Evolutionary conservation across 495 filamentous ascomycete species (phyloP).

Genomic region (Xylaria cubensis): DNA sequence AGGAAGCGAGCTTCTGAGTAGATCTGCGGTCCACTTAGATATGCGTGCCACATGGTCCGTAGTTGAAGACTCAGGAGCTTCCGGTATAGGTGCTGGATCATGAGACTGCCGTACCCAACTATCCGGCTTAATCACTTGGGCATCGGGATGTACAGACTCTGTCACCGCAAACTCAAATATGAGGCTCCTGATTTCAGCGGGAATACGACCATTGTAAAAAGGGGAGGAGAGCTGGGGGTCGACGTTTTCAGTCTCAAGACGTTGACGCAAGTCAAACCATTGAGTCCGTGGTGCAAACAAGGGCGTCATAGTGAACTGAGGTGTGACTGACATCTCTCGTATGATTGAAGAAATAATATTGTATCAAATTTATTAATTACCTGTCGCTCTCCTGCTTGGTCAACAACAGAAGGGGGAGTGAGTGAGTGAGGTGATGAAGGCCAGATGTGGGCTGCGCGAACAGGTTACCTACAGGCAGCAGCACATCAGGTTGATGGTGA

Average conservation of each 20-base stretch:
- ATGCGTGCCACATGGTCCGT: background rate
- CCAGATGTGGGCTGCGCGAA: background rate
- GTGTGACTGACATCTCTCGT: background rate
- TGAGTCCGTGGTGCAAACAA: background rate
- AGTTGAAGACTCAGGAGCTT: background rate
- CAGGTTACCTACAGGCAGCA: background rate
- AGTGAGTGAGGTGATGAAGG: background rate
- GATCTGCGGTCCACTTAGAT: background rate
- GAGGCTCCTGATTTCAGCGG: constrained; percentile 31
- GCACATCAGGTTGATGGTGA: background rate
- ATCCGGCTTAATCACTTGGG: background rate
- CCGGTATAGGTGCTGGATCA: constrained; percentile 6
- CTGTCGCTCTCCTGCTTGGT: background rate
- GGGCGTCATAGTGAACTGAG: background rate
- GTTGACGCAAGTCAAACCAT: constrained; percentile 14
- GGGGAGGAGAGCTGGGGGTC: constrained; percentile 21
- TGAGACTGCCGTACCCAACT: constrained; percentile 1
- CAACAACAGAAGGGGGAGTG: background rate
- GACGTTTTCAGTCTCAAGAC: constrained; percentile 17
- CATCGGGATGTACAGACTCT: constrained; percentile 19
- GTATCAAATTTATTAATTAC: background rate
- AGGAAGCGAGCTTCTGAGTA: background rate
- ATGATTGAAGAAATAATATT: background rate
- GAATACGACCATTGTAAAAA: constrained; percentile 31
- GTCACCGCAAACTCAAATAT: constrained; percentile 33